Evolutionary conservation across 1,139 yeast genomes (phyloP).

Genomic region (Hemisphaericaspora lyxosophila): DNA sequence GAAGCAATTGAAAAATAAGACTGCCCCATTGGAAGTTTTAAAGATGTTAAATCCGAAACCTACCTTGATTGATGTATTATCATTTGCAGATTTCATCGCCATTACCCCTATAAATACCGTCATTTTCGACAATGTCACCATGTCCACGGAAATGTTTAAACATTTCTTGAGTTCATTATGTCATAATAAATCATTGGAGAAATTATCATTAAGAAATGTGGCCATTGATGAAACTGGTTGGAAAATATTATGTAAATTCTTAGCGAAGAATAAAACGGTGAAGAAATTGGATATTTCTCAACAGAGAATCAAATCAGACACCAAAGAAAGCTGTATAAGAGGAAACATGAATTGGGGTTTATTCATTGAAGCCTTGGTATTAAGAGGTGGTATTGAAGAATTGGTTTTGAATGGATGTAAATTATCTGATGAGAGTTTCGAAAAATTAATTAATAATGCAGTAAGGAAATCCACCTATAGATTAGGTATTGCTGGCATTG

Average conservation of each 20-base stretch:
- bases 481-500: conserved; percentile 76
- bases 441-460: conserved; percentile 52
- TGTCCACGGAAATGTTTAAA: conserved; percentile 78
- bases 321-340: conserved; percentile 47
- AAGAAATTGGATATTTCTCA: conserved; percentile 79
- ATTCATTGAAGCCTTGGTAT: conserved; percentile 55
- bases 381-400: conserved; percentile 78
- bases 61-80: conserved; percentile 81
- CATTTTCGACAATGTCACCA: conserved; percentile 77
- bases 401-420: conserved; percentile 80
- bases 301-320: conserved; percentile 59
- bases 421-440: conserved; percentile 53
- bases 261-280: conserved; percentile 56
- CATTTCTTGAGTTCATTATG: conserved; percentile 64
- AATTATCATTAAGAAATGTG: conserved; percentile 76
- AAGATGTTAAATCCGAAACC: conserved; percentile 88
- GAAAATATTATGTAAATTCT: conserved; percentile 70
- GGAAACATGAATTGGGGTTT: conserved; percentile 76
- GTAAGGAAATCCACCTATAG: conserved; percentile 58
- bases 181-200: conserved; percentile 58
- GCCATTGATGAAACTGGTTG: conserved; percentile 71
- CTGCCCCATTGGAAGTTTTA: conserved; percentile 71
- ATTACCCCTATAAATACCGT: conserved; percentile 79
- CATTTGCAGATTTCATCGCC: conserved; percentile 84
- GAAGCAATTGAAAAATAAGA: conserved; percentile 75